Evolutionary conservation across 306 rosid genomes (phyloP).

Genomic region (apple (Malus domestica)): ASM211411v1 NC_041803.1:52933501-52934000

Average conservation of each 20-base stretch:
- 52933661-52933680: neutral
- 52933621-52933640: neutral
- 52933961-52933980: neutral
- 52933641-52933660: neutral
- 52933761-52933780: neutral
- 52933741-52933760: neutral
- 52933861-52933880: neutral
- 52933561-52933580: neutral
- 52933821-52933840: neutral
- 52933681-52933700: neutral
- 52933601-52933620: neutral
- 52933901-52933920: neutral
- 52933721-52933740: neutral
- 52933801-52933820: neutral
- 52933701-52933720: neutral
- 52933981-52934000: neutral
- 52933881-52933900: neutral
- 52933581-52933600: neutral
- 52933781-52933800: neutral
- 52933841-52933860: neutral
- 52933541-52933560: neutral
- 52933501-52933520: constrained; percentile 5
- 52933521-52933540: neutral
- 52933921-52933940: neutral
- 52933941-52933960: neutral